phyloP scores from a whole-genome alignment of 805 yeast genomes.

The Metschnikowia picachoensis region DNA sequence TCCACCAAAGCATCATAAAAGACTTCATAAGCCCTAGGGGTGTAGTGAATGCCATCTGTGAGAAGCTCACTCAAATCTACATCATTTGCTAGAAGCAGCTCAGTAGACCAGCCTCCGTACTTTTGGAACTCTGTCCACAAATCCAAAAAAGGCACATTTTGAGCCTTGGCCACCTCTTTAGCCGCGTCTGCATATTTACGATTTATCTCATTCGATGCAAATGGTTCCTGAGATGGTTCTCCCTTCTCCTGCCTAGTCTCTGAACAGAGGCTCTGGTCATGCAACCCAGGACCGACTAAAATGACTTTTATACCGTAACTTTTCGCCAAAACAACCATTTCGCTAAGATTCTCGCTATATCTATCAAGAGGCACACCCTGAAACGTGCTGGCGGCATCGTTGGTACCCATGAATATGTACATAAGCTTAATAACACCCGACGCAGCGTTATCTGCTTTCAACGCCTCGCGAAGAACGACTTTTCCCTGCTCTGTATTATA shows the following conservation, averaged over 20 bases:
- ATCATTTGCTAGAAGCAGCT: slow-evolving; percentile 29
- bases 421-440: slow-evolving; percentile 36
- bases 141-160: slow-evolving; percentile 56
- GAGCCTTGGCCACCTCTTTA: slow-evolving; percentile 39
- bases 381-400: slow-evolving; percentile 46
- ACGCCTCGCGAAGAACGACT: slow-evolving; percentile 34
- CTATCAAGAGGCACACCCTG: slow-evolving; percentile 49
- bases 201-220: slow-evolving; percentile 40
- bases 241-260: not conserved
- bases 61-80: slow-evolving; percentile 21
- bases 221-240: slow-evolving; percentile 18
- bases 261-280: slow-evolving; percentile 31
- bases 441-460: slow-evolving; percentile 37
- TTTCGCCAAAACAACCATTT: slow-evolving; percentile 39
- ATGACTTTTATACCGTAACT: slow-evolving; percentile 47
- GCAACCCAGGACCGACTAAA: slow-evolving; percentile 60
- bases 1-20: slow-evolving; percentile 42
- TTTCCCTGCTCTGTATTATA: slow-evolving; percentile 64
- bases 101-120: slow-evolving; percentile 31
- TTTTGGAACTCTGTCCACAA: slow-evolving; percentile 43
- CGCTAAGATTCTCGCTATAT: slow-evolving; percentile 45
- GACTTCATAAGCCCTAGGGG: slow-evolving; percentile 49
- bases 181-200: slow-evolving; percentile 51
- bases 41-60: slow-evolving; percentile 58
- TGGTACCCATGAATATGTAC: slow-evolving; percentile 76